Evolutionary conservation across 2,329 filamentous ascomycete genomes (phyloP).

Genomic region (Neurospora sp.): DNA sequence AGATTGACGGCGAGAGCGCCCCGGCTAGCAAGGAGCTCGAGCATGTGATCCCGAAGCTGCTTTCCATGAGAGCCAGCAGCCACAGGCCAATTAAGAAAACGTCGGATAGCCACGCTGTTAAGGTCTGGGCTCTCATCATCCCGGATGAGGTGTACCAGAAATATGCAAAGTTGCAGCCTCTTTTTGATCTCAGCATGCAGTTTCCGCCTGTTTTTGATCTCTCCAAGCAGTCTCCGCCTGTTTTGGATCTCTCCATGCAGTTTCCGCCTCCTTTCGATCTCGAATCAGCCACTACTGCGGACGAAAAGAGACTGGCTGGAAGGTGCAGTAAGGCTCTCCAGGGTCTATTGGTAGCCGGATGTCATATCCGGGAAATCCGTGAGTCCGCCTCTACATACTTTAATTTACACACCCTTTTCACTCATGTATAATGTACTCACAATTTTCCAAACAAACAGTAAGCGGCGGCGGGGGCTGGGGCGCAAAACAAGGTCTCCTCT

Average conservation of each 20-base stretch:
- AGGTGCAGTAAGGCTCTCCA: neutral
- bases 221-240: neutral
- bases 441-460: constrained; percentile 31
- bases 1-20: constrained; percentile 34
- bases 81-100: neutral
- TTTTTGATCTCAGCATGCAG: neutral
- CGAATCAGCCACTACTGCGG: neutral
- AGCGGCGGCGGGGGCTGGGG: constrained; percentile 84
- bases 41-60: constrained; percentile 47
- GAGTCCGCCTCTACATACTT: constrained; percentile 17
- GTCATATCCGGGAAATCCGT: constrained; percentile 38
- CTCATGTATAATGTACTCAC: neutral
- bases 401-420: neutral
- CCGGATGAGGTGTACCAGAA: constrained; percentile 27
- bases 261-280: neutral
- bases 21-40: constrained; percentile 69
- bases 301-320: neutral
- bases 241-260: neutral
- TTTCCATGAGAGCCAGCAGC: constrained; percentile 28
- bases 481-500: constrained; percentile 66
- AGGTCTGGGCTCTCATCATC: constrained; percentile 65
- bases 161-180: neutral
- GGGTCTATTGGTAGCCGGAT: constrained; percentile 27
- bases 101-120: constrained; percentile 28
- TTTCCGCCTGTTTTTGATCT: neutral